Evolutionary conservation across 2,329 filamentous ascomycete genomes (phyloP).

Genomic region (Diatrype stigma): DNA sequence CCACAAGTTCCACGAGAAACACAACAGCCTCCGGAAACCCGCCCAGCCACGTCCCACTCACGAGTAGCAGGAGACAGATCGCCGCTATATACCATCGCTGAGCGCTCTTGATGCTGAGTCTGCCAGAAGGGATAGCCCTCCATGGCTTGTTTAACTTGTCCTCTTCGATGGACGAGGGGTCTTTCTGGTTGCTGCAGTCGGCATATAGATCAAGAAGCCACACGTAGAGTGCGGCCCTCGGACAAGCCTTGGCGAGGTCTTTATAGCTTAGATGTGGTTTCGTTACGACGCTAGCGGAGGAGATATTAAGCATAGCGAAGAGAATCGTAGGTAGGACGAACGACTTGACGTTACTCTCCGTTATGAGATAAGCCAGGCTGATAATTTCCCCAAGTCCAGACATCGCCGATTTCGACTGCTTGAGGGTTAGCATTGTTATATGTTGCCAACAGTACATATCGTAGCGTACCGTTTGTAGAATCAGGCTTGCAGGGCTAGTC

Average conservation of each 20-base stretch:
- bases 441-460: no score
- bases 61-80: neutral
- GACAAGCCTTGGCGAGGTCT: neutral
- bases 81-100: neutral
- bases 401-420: neutral
- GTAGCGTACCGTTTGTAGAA: no score
- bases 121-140: slow-evolving; percentile 5
- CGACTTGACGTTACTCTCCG: slow-evolving; percentile 10
- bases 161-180: slow-evolving; percentile 5
- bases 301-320: slow-evolving; percentile 8
- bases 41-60: neutral
- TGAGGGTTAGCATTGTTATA: neutral
- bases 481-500: no score
- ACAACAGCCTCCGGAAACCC: neutral
- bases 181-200: slow-evolving; percentile 6
- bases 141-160: slow-evolving; percentile 8
- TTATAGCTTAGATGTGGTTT: slow-evolving; percentile 2
- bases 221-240: slow-evolving; percentile 1
- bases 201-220: slow-evolving; percentile 4
- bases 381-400: slow-evolving; percentile 1
- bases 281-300: slow-evolving; percentile 5
- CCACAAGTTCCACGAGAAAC: neutral
- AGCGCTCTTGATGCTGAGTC: slow-evolving; percentile 1
- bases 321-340: slow-evolving; percentile 8
- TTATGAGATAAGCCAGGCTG: slow-evolving; percentile 8